Base-by-base conservation (phyloP, 2,329 filamentous ascomycete species). In the Sporothrix schenckii region DNA sequence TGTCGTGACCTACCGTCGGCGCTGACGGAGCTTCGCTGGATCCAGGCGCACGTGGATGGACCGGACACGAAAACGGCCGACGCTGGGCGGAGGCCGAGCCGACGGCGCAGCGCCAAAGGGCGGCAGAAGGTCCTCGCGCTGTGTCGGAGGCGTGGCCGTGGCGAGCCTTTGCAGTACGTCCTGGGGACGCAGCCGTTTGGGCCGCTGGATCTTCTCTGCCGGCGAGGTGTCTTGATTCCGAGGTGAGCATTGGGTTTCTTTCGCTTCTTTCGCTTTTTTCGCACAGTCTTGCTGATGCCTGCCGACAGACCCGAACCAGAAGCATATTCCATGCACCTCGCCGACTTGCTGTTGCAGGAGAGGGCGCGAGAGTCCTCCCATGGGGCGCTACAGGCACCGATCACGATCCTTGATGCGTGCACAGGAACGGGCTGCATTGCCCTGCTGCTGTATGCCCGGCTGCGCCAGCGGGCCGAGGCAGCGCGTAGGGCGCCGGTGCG, bases 371-470 rank as follows among this genome's bases (percentile, higher is more conserved):
- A 44, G 2, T 34, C 50, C 54, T 7, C 19, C 14, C 21, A 10
- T 0, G 10, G n/a, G 13, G 14, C 69, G 3, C 53, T 47, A 44
- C 27, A 67, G 5, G 13, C 39, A 2, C 21, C 70, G 19, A 75
- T 96, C 14, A 85, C 84, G 14, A 82, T 98, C 53, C 79, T 97
- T 10, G 95, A 99, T 79, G 83, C 97, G 41, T 98, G 95, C 79
- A 94, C 93, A 0, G 95, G 95, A 11, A 92, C 92, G 5, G 95
- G 95, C 4, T 97, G 94, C 80, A 97, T 98, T 73, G 87, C 93
- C 0, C 85, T 98, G 10, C 83, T 97, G 7, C 87, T 91, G 72
- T 83, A 89, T 49, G 83, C 89, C 11, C 84, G 93, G 50, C 79
- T 80, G 21, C 71, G 77, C 11, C 24, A 47, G 21, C n/a, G 3